Evolutionary conservation across 2,329 filamentous ascomycete species (phyloP).

Genomic region (Aspergillus felis): DNA sequence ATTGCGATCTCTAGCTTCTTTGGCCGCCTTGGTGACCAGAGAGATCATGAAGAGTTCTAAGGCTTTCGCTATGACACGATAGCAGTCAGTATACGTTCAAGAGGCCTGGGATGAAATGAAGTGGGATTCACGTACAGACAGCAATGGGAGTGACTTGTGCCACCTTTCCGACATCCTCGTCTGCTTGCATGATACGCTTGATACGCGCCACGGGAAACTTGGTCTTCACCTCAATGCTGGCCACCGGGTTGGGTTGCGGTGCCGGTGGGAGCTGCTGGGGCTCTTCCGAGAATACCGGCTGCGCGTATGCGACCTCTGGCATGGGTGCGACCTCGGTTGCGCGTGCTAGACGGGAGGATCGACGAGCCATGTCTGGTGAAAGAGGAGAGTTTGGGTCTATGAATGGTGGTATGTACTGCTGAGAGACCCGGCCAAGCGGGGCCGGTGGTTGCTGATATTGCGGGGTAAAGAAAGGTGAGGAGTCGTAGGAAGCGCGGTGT

Average conservation of each 20-base stretch:
- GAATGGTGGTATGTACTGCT: constrained; percentile 36
- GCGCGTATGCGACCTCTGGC: constrained; percentile 21
- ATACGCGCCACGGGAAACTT: constrained; percentile 97
- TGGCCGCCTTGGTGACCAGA: constrained; percentile 81
- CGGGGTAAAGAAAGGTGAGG: constrained; percentile 43
- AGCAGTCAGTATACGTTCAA: not conserved
- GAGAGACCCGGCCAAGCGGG: constrained; percentile 25
- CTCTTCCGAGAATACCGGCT: constrained; percentile 21
- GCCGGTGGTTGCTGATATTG: constrained; percentile 29
- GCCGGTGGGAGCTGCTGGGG: constrained; percentile 8
- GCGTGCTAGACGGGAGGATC: constrained; percentile 35
- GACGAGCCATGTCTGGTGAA: constrained; percentile 40
- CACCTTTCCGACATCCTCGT: constrained; percentile 97
- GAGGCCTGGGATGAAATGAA: not conserved
- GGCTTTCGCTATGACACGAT: constrained; percentile 65
- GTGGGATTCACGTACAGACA: constrained; percentile 57
- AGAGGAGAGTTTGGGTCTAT: constrained; percentile 15
- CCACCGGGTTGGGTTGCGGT: constrained; percentile 27
- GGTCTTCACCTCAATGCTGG: constrained; percentile 74
- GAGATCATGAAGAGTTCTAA: constrained; percentile 97
- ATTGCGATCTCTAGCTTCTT: constrained; percentile 74
- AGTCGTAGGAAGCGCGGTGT: constrained; percentile 44
- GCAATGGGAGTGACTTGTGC: constrained; percentile 96
- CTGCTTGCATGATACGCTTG: constrained; percentile 98
- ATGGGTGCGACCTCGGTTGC: constrained; percentile 26